phyloP scores from a whole-genome alignment of 1,284 basidiomycete genomes.

The Cutaneotrichosporon cutaneum region DNA sequence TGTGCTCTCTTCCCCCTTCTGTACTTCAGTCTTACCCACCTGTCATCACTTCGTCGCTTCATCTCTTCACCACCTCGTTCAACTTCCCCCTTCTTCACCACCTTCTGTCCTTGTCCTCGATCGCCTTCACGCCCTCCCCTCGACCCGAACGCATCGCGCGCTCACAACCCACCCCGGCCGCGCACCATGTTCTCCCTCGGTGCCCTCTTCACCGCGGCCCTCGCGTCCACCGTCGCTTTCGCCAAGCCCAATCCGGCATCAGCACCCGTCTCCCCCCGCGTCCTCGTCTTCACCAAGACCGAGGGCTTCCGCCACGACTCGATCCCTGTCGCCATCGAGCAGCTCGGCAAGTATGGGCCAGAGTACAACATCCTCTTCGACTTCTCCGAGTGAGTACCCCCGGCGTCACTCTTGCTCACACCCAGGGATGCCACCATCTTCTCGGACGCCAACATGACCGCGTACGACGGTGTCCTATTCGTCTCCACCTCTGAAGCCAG shows the following conservation, averaged over 20 bases:
- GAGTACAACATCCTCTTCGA: conserved; percentile 61
- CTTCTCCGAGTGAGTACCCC: conserved; percentile 58
- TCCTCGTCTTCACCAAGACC: conserved; percentile 45
- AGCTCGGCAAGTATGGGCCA: conserved; percentile 52
- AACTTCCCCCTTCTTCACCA: not conserved
- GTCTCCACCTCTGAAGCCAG: conserved; percentile 67
- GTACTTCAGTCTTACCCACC: no score
- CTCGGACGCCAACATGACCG: conserved; percentile 59
- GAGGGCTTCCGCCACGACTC: conserved; percentile 66
- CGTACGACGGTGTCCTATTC: conserved; percentile 69
- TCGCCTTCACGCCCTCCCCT: not conserved
- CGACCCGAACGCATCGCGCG: no score
- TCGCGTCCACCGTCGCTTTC: not conserved
- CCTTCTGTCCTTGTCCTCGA: not conserved
- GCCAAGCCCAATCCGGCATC: conserved; percentile 11
- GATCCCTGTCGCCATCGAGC: conserved; percentile 67
- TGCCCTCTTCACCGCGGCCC: conserved; percentile 3
- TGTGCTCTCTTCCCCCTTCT: no score
- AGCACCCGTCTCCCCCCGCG: conserved; percentile 23
- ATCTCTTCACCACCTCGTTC: not conserved
- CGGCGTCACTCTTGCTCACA: not conserved
- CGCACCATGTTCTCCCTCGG: conserved; percentile 5
- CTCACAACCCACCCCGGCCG: not conserved
- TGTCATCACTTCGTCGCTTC: no score
- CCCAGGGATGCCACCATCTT: conserved; percentile 59